Base-by-base conservation (phyloP, 768 basidiomycete species). In the Pluteus cervinus region DNA sequence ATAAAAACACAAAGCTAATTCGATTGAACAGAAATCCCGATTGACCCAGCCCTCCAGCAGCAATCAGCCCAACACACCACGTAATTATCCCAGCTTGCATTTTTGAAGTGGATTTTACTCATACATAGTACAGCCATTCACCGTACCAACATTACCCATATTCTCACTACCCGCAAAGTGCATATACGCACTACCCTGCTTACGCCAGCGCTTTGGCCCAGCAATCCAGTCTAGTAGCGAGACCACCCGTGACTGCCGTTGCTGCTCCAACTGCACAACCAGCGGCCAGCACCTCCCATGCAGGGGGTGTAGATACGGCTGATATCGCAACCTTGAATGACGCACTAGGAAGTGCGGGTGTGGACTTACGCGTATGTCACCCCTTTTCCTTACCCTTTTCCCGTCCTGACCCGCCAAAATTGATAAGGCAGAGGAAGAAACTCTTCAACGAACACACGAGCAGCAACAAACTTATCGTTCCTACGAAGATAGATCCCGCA, bases 241-340 rank as follows among this genome's bases (percentile, higher is more conserved):
- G 55, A 29, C 47, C 49, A 3, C 51, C 53, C 38, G 42, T 46
- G 8, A 41, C 44, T 18, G n/a, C n/a, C n/a, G 29, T 62, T 16
- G 36, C 57, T 5, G 39, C 57, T 10, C 26, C 52, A 5, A 44
- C 57, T 5, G 39, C 57, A 9, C 26, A 51, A 5, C 44, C 49
- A n/a, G 36, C 56, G 2, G 41, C 47, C 9, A 60, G 45, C 25
- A 56, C 55, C 29, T n/a, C n/a, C n/a, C n/a, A n/a, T n/a, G n/a
- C n/a, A n/a, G n/a, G n/a, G n/a, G 61, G 60, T 1, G 64, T 78
- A 40, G 83, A 84, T 47, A 78, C 76, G 3, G 60, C 79, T 3
- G 86, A 89, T 49, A 74, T 89, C 23, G 76, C 86, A 8, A 85
- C 82, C 5, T 51, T 91, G 29, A 89, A 87, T 39, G 87, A 91